Conservation (phyloP, 257 asterid species). For the Datura wrightii region DNA sequence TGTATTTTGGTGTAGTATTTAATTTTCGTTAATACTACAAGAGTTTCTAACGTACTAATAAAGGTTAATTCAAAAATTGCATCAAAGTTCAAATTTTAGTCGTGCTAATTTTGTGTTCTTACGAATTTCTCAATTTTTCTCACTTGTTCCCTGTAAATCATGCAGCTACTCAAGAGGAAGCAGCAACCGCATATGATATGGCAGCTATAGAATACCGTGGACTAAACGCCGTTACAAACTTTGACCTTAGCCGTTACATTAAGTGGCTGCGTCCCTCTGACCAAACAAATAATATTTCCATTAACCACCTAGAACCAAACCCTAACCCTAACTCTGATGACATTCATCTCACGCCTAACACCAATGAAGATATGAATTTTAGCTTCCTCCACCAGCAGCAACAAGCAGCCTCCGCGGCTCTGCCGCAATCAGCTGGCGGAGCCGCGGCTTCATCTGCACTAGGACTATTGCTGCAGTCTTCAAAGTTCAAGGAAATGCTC, state of each 20-base stretch:
- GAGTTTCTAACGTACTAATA: no score
- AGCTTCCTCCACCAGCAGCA: conserved; percentile 41
- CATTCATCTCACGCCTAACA: conserved; percentile 36
- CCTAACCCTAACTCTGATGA: conserved; percentile 31
- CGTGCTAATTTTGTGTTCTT: no score
- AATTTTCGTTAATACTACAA: no score
- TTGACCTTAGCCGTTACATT: conserved; percentile 84
- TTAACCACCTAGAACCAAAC: conserved; percentile 37
- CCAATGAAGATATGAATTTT: conserved; percentile 37
- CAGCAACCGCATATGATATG: conserved; percentile 93
- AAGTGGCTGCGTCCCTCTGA: conserved; percentile 49
- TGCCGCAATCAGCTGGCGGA: conserved; percentile 33
- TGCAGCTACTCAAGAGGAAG: conserved; percentile 96
- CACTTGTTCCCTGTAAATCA: not conserved
- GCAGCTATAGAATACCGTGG: conserved; percentile 98
- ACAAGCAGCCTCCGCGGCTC: conserved; percentile 41
- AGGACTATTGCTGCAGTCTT: conserved; percentile 62
- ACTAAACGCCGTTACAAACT: conserved; percentile 87
- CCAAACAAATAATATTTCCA: conserved; percentile 32
- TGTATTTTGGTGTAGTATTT: no score
- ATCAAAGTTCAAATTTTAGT: no score
- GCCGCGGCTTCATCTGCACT: conserved; percentile 55
- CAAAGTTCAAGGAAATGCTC: conserved; percentile 71
- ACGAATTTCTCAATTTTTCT: not conserved
- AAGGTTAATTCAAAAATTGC: no score